phyloP scores from a whole-genome alignment of 2,329 filamentous ascomycete genomes.

The Colletotrichum aenigma region DNA sequence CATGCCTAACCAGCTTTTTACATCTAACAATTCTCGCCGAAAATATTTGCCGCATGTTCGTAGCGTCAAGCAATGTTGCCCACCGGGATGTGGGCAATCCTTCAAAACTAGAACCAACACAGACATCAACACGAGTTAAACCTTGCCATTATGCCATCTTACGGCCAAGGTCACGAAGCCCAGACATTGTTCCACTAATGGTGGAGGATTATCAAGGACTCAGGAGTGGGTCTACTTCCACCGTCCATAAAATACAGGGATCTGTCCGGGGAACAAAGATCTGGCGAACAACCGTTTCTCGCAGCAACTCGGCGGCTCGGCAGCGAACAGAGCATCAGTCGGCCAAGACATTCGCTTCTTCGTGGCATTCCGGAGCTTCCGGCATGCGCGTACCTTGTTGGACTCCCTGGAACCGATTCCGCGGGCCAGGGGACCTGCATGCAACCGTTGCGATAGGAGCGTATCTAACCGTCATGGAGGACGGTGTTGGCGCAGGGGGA shows the following conservation, averaged over 20 bases:
- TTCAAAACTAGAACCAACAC: not conserved
- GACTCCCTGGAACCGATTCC: not conserved
- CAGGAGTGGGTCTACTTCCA: not conserved
- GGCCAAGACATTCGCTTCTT: not conserved
- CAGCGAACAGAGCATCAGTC: not conserved
- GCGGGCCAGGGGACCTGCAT: not conserved
- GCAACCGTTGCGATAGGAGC: not conserved
- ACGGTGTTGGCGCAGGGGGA: not conserved
- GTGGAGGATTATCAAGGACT: not conserved
- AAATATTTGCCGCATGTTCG: not conserved
- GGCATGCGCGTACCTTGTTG: not conserved
- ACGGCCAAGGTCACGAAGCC: not conserved
- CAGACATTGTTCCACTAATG: not conserved
- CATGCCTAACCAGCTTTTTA: not conserved
- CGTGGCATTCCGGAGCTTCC: not conserved
- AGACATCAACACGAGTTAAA: not conserved
- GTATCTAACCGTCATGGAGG: not conserved
- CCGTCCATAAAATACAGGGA: not conserved
- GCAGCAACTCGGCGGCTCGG: not conserved
- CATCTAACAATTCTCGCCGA: not conserved
- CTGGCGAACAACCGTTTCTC: not conserved
- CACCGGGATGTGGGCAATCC: not conserved
- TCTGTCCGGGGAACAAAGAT: not conserved
- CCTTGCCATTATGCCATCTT: not conserved
- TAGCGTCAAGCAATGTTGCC: not conserved